These are phyloP conservation scores for Iberis pinnata DNA, from an alignment of 345 rosid species.

Conservation along the genomic window DNA sequence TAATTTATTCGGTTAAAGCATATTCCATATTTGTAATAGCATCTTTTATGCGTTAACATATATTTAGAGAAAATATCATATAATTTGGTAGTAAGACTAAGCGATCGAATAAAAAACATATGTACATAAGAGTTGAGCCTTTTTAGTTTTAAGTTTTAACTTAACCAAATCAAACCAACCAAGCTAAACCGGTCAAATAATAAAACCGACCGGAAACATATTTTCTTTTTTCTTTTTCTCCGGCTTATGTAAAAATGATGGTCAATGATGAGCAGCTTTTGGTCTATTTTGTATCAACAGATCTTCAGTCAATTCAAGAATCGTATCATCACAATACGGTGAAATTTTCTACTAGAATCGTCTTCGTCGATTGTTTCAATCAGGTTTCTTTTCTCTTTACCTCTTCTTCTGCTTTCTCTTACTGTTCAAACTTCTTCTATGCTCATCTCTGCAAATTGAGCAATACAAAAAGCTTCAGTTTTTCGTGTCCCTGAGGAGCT, in stretches of 20 bases:
- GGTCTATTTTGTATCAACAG: too few species aligned
- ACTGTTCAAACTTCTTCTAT: neutral
- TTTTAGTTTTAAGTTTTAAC: too few species aligned
- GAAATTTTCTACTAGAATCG: constrained; percentile 20
- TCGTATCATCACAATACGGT: constrained; percentile 6
- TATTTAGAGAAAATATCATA: too few species aligned
- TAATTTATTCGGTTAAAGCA: neutral
- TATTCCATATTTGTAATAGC: constrained; percentile 16
- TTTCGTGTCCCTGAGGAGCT: constrained; percentile 2
- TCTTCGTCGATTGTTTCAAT: constrained; percentile 9
- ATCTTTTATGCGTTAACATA: constrained; percentile 8
- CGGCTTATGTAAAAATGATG: neutral
- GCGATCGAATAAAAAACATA: too few species aligned
- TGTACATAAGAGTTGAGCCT: too few species aligned
- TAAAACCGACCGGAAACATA: neutral
- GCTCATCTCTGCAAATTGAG: neutral
- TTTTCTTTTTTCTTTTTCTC: too few species aligned
- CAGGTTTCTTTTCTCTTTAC: constrained; percentile 24
- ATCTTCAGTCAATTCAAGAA: constrained; percentile 13
- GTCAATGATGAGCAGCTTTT: constrained; percentile 15
- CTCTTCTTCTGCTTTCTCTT: neutral
- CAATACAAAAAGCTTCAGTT: constrained; percentile 4
- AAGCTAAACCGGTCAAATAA: neutral
- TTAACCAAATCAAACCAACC: neutral
- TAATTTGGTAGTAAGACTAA: too few species aligned